Evolutionary conservation across 169 alveolate species (phyloP).

Genomic region (Eimeria zaria): DNA sequence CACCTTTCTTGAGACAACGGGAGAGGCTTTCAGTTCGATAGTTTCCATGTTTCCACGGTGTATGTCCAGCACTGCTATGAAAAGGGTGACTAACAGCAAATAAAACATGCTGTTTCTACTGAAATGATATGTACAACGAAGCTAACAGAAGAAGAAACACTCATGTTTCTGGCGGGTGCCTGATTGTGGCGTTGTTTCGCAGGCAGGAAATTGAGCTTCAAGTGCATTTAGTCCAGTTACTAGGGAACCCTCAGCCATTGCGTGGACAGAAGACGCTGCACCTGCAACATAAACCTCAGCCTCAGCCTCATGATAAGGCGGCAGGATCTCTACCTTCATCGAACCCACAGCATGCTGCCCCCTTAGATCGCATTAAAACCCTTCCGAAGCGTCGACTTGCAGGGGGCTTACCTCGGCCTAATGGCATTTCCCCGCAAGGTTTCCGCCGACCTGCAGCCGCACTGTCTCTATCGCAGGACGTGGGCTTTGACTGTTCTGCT

Average conservation of each 20-base stretch:
- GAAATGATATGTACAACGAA: not conserved
- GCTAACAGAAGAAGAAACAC: not conserved
- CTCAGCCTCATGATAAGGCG: not conserved
- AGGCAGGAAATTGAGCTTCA: conserved; percentile 55
- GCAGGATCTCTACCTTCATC: not conserved
- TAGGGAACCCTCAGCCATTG: conserved; percentile 50
- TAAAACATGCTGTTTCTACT: too few relatives aligned
- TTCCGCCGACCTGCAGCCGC: not conserved
- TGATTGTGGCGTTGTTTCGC: not conserved
- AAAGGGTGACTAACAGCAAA: too few relatives aligned
- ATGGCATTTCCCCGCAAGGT: conserved; percentile 6
- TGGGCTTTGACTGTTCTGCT: not conserved
- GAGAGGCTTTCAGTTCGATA: not conserved
- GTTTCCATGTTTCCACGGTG: not conserved
- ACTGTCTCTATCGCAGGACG: not conserved
- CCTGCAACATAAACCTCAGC: not conserved
- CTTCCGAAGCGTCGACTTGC: conserved; percentile 54
- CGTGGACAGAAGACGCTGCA: conserved; percentile 5
- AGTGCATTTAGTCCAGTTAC: conserved; percentile 36
- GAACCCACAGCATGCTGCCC: not conserved
- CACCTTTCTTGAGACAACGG: not conserved
- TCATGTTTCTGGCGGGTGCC: not conserved
- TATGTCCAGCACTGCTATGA: conserved; percentile 13
- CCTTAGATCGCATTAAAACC: not conserved
- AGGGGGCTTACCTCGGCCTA: conserved; percentile 57